Conservation (phyloP, 2,329 filamentous ascomycete genomes). For the Penicillium sp. region DNA sequence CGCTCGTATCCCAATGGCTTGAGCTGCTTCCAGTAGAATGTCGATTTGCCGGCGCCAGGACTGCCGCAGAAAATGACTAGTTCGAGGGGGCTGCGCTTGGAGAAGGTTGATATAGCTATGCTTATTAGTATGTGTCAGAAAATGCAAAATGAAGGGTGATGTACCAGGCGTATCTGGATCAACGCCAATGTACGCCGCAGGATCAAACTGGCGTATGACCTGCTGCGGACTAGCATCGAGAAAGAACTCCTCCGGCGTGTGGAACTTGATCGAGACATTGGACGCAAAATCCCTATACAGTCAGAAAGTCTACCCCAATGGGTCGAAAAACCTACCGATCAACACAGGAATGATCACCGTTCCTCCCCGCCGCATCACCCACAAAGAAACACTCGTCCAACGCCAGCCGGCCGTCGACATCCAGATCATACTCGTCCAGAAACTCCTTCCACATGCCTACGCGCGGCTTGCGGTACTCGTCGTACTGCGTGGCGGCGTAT, state of each 20-base stretch:
- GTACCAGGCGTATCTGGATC: constrained; percentile 32
- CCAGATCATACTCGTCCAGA: constrained; percentile 58
- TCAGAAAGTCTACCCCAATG: constrained; percentile 11
- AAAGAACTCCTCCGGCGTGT: constrained; percentile 92
- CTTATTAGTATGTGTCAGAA: not conserved
- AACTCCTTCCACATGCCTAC: constrained; percentile 81
- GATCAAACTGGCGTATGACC: constrained; percentile 69
- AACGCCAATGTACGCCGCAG: constrained; percentile 51
- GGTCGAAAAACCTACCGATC: constrained; percentile 47
- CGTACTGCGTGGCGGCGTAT: constrained; percentile 81
- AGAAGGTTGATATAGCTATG: constrained; percentile 34
- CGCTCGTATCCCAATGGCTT: constrained; percentile 75
- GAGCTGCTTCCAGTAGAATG: constrained; percentile 76
- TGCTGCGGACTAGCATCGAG: constrained; percentile 62
- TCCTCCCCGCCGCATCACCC: constrained; percentile 69
- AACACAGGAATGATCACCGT: constrained; percentile 57
- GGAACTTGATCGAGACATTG: constrained; percentile 75
- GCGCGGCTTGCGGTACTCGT: constrained; percentile 81
- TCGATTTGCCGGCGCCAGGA: constrained; percentile 87
- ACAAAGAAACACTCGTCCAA: constrained; percentile 73
- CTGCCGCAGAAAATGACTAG: constrained; percentile 83
- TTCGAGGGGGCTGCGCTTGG: constrained; percentile 64
- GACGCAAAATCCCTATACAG: constrained; percentile 69
- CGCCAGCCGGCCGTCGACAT: constrained; percentile 59
- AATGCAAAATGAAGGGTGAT: too few species aligned